A percentile compares a stretch with the other conserved stretches of the same genome.
phyloP scores from a whole-genome alignment of 306 rosid species.

The Vachellia collinsii region DNA sequence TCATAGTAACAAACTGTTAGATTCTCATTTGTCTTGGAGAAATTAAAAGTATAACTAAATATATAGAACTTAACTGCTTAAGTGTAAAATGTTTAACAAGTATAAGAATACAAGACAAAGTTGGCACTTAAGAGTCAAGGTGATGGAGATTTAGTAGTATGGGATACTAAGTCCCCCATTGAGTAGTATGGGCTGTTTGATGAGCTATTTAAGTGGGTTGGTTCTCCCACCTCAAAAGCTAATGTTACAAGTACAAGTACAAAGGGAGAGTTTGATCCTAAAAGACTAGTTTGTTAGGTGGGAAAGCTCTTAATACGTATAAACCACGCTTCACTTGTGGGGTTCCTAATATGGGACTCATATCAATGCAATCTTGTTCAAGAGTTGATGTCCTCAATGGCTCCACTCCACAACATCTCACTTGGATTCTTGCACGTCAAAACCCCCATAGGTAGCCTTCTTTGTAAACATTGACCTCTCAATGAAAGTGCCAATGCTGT shows the following conservation, averaged over 20 bases:
- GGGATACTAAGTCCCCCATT: not conserved
- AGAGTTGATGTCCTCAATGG: too few relatives aligned
- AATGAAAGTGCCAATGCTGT: too few relatives aligned
- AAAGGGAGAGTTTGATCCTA: not conserved
- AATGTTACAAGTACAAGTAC: not conserved
- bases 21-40: not conserved
- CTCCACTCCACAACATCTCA: too few relatives aligned
- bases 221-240: not conserved
- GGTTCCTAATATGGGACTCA: too few relatives aligned
- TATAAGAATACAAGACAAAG: not conserved
- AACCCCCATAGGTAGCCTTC: too few relatives aligned
- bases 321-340: not conserved
- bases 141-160: not conserved
- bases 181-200: not conserved
- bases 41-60: not conserved
- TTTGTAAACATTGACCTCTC: too few relatives aligned
- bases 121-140: not conserved
- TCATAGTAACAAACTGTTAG: constrained; percentile 15
- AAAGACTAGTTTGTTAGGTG: not conserved
- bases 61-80: not conserved
- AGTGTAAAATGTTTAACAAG: constrained; percentile 15
- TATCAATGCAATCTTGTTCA: too few relatives aligned
- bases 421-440: too few relatives aligned
- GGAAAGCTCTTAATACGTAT: not conserved
- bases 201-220: not conserved